Base-by-base conservation (phyloP, 169 alveolate species). In the Cystoisospora suis region DNA sequence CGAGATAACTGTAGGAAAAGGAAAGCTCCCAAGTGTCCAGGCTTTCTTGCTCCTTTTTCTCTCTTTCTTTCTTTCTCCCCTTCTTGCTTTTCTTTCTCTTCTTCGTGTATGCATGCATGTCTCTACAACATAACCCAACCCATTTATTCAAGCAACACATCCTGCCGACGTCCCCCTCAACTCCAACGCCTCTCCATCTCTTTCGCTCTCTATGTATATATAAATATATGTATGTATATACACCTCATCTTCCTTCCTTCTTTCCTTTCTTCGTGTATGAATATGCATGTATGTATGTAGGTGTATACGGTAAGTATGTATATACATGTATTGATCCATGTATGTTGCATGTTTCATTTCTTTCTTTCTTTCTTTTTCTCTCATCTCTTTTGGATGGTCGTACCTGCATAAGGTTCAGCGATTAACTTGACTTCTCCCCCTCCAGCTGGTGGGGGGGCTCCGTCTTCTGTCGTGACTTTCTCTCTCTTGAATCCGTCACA, bases 401-500 rank as follows among this genome's bases (percentile, higher is more conserved):
- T 45, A 83, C 89, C 89, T 58, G 89, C 89, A 23, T n/a, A 83
- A 32, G 89, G 89, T 45, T 83, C 89, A 4, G 81, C 56, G 32
- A 56, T 61, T 4, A 38, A 5, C 7, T 59, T 83, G 58, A 27
- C 72, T 23, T 56, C 81, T 9, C 69, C 61, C 47, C 38, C 53
- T 0, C 89, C 72, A n/a, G 34, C 40, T n/a, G n/a, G n/a, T n/a
- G n/a, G n/a, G n/a, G n/a, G n/a, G 29, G 65, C 65, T 36, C 65
- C 80, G 2, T 45, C 49, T n/a, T n/a, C n/a, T n/a, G n/a, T n/a
- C n/a, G n/a, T n/a, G 42, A 45, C 47, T 29, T 88, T 87, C 83
- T 83, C 89, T 23, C 89, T 40, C 65, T 59, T 56, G 61, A 29
- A 36, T 42, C 80, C 86, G 44, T 72, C 75, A 38, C 86, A 65